Conservation (phyloP, 1,139 yeast genomes). For the Blastobotrys raffinosifermentans region DNA sequence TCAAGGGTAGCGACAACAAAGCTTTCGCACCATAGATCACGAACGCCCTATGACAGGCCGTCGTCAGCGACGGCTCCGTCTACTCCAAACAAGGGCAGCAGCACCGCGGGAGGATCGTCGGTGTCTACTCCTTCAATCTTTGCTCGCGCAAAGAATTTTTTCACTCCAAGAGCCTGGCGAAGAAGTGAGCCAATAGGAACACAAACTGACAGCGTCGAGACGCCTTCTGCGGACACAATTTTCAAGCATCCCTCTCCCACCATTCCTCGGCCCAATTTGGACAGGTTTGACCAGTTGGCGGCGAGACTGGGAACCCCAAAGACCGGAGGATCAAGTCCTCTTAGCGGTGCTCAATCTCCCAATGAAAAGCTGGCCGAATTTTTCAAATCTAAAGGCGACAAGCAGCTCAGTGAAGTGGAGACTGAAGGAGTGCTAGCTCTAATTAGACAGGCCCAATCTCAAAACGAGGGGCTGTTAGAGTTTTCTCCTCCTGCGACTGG, state of each 20-base stretch:
- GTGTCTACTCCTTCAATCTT: conserved; percentile 15
- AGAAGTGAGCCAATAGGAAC: neutral
- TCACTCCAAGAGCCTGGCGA: conserved; percentile 17
- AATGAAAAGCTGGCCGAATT: conserved; percentile 65
- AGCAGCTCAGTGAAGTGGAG: conserved; percentile 69
- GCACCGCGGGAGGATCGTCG: neutral
- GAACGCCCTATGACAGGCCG: conserved; percentile 21
- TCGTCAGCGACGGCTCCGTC: too few relatives aligned
- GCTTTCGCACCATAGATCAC: conserved; percentile 13
- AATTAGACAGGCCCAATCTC: conserved; percentile 36
- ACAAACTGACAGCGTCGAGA: neutral
- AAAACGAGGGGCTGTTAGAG: conserved; percentile 26
- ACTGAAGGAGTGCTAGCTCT: conserved; percentile 76
- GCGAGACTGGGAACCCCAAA: conserved; percentile 1
- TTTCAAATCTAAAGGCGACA: conserved; percentile 68
- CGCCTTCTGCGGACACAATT: conserved; percentile 6
- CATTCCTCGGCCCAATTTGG: conserved; percentile 14
- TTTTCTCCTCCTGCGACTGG: conserved; percentile 1
- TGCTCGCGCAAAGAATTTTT: conserved; percentile 18
- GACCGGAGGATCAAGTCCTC: conserved; percentile 5
- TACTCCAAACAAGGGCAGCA: neutral
- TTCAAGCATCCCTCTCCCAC: conserved; percentile 18
- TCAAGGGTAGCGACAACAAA: conserved; percentile 13
- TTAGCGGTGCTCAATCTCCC: conserved; percentile 29
- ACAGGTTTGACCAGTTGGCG: conserved; percentile 4